These are phyloP conservation scores for Xylaria palmicola DNA, from an alignment of 495 filamentous ascomycete genomes.

Conservation along the genomic window DNA sequence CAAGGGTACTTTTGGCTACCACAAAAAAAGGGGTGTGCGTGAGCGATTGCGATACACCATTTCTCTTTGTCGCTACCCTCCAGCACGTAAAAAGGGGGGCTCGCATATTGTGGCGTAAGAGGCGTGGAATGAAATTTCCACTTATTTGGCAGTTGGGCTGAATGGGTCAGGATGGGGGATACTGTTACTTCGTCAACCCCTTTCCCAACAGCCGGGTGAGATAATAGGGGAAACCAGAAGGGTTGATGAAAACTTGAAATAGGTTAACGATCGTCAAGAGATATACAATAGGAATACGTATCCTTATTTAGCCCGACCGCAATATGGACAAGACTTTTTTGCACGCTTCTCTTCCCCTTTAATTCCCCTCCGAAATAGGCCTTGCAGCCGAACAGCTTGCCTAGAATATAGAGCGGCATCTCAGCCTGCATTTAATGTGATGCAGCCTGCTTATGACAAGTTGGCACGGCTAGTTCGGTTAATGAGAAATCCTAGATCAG, in stretches of 20 bases:
- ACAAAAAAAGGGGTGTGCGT: constrained; percentile 2
- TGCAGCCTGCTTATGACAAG: too few relatives aligned
- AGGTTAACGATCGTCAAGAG: constrained; percentile 2
- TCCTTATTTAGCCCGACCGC: constrained; percentile 4
- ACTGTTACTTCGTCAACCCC: constrained; percentile 1
- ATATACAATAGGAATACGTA: constrained; percentile 5
- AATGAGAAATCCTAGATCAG: too few relatives aligned
- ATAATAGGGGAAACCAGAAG: not conserved
- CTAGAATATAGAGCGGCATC: too few relatives aligned
- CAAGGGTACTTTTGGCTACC: constrained; percentile 16
- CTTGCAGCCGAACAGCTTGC: too few relatives aligned
- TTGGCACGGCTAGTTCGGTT: too few relatives aligned
- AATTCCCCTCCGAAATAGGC: too few relatives aligned
- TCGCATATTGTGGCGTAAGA: constrained; percentile 18
- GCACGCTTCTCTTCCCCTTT: not conserved
- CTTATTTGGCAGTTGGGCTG: constrained; percentile 8
- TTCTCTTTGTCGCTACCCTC: constrained; percentile 7
- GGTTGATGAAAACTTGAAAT: not conserved
- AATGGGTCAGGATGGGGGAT: constrained; percentile 7
- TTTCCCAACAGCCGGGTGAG: not conserved
- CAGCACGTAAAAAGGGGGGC: constrained; percentile 11
- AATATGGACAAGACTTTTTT: constrained; percentile 8
- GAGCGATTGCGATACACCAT: not conserved
- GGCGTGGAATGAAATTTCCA: constrained; percentile 13
- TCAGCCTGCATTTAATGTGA: too few relatives aligned